Evolutionary conservation across 2,329 filamentous ascomycete species (phyloP), one percentile per base, ranked within the genome.

Genomic region (Monascus ruber): DNA sequence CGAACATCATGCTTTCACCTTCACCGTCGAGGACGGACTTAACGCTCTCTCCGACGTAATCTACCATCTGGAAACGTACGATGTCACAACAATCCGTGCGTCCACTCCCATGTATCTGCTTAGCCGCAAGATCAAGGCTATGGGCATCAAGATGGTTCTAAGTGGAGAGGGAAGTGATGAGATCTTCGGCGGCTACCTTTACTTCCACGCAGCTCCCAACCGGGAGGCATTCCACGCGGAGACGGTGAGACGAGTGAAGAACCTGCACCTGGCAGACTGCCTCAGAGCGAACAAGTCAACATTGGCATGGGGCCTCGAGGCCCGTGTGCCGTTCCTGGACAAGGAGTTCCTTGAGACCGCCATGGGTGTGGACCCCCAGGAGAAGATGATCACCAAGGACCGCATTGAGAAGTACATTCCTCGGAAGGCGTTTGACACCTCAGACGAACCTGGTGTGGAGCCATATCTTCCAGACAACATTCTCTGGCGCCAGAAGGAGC

Each of bases 111-210:
- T 98, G 91, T 98, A 95, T 70, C 72, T 98, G 47, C 76, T 98
- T 35, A 91, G 86, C 45, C 81, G 93, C 62, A 98, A 98, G 74
- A 98, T 98, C 74, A 98, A 98, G 75, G 91, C 88, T 29, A 89
- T 95, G 81, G 91, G 91, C 47, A 85, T 98, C 59, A 98, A 98
- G 78, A 98, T 98, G 91, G 91, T 98, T 41, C 76, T 98, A 46
- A 93, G 84, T 56, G 91, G 91, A 45, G 91, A 98, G 69, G 91
- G 91, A 36, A 91, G 84, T 56, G 91, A 98, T 64, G 91, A 98
- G 70, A 95, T 95, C 62, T 96, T 96, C 53, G 91, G 91, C 47
- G 91, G 91, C 38, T 98, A 98, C 66, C 79, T 98, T 17, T 98
- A 98, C 74, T 98, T 98, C 79, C 87, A 94, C 66, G 84, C 82